phyloP scores from a whole-genome alignment of 805 yeast genomes.

The Cyberlindnera samutprakarnensis region DNA sequence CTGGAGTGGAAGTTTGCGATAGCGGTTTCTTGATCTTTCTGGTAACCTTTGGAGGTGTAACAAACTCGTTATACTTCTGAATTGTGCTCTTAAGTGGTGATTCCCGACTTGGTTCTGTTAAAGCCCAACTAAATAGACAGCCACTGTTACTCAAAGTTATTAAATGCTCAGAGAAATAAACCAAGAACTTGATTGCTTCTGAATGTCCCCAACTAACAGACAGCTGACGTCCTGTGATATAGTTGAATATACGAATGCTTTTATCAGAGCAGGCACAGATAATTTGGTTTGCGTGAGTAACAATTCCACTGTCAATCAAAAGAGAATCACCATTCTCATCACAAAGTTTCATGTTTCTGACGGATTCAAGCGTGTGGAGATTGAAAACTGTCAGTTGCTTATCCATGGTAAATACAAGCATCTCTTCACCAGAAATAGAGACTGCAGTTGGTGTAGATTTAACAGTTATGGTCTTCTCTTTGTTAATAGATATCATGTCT shows the following conservation, averaged over 20 bases:
- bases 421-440: conserved; percentile 27
- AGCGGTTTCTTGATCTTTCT: conserved; percentile 20
- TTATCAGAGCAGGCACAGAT: conserved; percentile 48
- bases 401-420: conserved; percentile 47
- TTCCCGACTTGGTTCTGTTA: neutral
- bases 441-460: conserved; percentile 45
- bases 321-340: conserved; percentile 37
- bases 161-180: conserved; percentile 20
- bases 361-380: conserved; percentile 24
- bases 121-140: conserved; percentile 43
- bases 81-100: conserved; percentile 6
- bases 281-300: conserved; percentile 23
- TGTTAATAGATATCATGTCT: conserved; percentile 17
- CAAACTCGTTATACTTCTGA: conserved; percentile 13
- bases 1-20: conserved; percentile 12
- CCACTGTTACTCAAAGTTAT: conserved; percentile 46
- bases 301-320: conserved; percentile 35
- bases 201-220: conserved; percentile 56
- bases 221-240: conserved; percentile 36
- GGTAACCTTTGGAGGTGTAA: conserved; percentile 18
- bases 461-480: conserved; percentile 41
- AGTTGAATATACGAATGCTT: conserved; percentile 43
- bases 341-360: conserved; percentile 33
- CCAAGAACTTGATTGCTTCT: conserved; percentile 36
- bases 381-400: conserved; percentile 37